phyloP scores from a whole-genome alignment of 2,329 filamentous ascomycete species.

The Claviceps africana region DNA sequence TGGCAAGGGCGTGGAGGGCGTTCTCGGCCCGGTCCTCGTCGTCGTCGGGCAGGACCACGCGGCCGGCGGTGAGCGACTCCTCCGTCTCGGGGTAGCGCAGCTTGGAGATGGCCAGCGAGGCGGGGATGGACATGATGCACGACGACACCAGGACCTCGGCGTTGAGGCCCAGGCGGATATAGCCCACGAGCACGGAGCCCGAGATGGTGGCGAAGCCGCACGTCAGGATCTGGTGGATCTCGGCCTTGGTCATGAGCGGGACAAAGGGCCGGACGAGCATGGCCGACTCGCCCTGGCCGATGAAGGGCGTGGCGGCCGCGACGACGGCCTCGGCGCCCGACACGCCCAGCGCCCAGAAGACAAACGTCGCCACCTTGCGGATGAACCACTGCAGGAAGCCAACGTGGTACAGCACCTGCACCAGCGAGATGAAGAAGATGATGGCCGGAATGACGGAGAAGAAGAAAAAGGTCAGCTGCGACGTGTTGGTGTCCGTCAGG shows the following conservation, averaged over 20 bases:
- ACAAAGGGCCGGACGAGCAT: constrained; percentile 87
- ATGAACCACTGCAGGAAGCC: constrained; percentile 82
- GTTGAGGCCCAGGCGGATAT: constrained; percentile 72
- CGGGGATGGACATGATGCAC: constrained; percentile 92
- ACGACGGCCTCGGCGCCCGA: constrained; percentile 91
- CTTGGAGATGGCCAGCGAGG: constrained; percentile 79
- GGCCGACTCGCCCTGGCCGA: constrained; percentile 84
- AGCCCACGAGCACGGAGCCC: constrained; percentile 73
- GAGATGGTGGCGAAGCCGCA: constrained; percentile 89
- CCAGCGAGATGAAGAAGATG: constrained; percentile 91
- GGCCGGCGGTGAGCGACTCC: constrained; percentile 70
- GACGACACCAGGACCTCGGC: constrained; percentile 76
- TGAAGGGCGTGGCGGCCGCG: constrained; percentile 82
- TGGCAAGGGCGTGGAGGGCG: constrained; percentile 69
- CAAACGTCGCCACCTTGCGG: constrained; percentile 73
- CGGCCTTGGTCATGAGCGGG: constrained; percentile 69
- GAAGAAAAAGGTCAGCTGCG: constrained; percentile 51
- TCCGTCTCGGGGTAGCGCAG: constrained; percentile 80
- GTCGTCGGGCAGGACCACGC: constrained; percentile 68
- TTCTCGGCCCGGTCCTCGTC: constrained; percentile 66
- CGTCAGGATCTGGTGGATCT: constrained; percentile 85
- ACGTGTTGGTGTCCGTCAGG: constrained; percentile 35
- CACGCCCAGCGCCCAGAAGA: constrained; percentile 79
- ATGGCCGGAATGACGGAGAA: constrained; percentile 73
- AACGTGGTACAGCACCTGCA: constrained; percentile 71